Base-by-base conservation (phyloP, 2,329 filamentous ascomycete species). In the Stenocarpella maydis region DNA sequence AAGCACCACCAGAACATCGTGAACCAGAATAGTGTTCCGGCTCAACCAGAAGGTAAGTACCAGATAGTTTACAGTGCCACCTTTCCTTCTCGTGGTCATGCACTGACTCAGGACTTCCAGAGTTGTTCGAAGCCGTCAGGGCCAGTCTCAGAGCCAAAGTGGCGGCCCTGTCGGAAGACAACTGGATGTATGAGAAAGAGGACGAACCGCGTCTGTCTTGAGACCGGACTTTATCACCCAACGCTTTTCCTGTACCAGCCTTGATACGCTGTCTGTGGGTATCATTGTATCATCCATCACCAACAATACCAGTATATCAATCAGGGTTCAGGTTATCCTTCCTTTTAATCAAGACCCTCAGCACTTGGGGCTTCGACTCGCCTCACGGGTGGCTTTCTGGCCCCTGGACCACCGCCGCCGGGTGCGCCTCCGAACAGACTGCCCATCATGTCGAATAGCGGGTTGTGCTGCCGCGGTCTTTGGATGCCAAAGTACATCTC, bases 391-490 rank as follows among this genome's bases (percentile, higher is more conserved):
- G 82, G 81, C 69, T 81, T 82, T 71, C 79, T 81, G 50, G 77
- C 73, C 58, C 76, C 74, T n/a, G 74, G 76, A n/a, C 86, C 87
- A 68, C 84, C 85, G 28, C 86, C 87, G 9, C 83, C 85, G 63
- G 84, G 85, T 31, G 86, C 91, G 24, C 94, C 94, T 60, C 95
- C 95, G 76, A 99, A 92, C 85, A 99, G 89, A 72, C 90, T 95
- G 58, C 94, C 95, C 92, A 99, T 97, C 95, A 99, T 98, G 78
- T 99, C 96, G 81, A 98, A 89, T 80, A 99, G 84, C 3, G 95
- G 95, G 80, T 98, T 98, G 73, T 91, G 92, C 83, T 97, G 94
- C 76, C 92, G 88, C 55, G 95, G 95, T 77, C 94, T 91, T 82
- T 90, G 88, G 78, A 99, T 97, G 43, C 90, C 90, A 82, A 99